Base-by-base conservation (phyloP, 1,139 yeast species). In the Yamadazyma mexicana region DNA sequence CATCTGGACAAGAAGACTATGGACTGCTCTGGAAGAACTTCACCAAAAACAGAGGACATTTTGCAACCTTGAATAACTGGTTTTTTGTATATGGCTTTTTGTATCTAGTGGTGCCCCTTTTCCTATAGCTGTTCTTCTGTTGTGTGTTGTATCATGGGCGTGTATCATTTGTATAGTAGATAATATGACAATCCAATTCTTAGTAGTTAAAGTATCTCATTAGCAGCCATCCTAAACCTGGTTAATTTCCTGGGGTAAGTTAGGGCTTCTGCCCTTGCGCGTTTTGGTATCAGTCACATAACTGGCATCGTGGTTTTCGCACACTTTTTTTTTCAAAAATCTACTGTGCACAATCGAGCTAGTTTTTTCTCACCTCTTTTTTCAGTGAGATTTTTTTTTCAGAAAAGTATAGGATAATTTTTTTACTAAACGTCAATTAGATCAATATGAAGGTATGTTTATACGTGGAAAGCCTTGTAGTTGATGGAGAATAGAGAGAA, bases 341-440 rank as follows among this genome's bases (percentile, higher is more conserved):
- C 17, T 31, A n/a, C n/a, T 34, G 37, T 35, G 38, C 38, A 35
- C 33, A 25, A 30, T 25, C 30, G 12, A 14, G 11, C 23, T 24
- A 5, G 22, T 3, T 25, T 17, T 28, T 28, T 27, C 31, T 31
- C 32, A 17, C 25, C 22, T 29, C 18, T 36, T 36, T 36, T 31
- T 31, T 31, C 40, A 38, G 61, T 18, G 62, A 56, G 35, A 69
- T 66, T 31, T 59, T 70, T n/a, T n/a, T 35, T 65, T 41, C 53
- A 67, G 31, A 30, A 37, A 24, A 35, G 28, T 34, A 30, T 27
- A 37, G 40, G 42, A 38, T 38, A 42, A 42, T 25, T 35, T 43
- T 43, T 43, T 40, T 20, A 20, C 34, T 37, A 24, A 40, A 32
- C 22, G 38, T 29, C 33, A 33, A 36, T 34, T 37, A 36, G 33